Conservation (phyloP, 768 basidiomycete genomes). For the Amanita molliuscula region DNA sequence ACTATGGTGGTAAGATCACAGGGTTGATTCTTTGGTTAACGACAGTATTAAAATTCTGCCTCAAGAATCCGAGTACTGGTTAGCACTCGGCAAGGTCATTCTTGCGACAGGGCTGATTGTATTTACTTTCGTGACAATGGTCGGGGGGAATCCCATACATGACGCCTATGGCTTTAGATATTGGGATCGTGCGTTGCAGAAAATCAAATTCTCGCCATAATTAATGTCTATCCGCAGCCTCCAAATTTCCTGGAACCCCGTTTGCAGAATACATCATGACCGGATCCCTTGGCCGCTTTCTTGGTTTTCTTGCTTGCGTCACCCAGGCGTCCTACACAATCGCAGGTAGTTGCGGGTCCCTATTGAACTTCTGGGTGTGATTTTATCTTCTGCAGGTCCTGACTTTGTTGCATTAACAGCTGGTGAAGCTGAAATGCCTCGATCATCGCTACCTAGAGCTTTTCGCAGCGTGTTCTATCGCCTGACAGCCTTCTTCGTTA, state of each 20-base stretch:
- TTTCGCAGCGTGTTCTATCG: slow-evolving; percentile 74
- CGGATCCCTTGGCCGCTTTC: slow-evolving; percentile 47
- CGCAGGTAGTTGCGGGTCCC: slow-evolving; percentile 26
- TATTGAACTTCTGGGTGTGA: not conserved
- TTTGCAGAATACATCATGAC: slow-evolving; percentile 45
- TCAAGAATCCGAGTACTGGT: slow-evolving; percentile 44
- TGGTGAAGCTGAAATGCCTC: slow-evolving; percentile 63
- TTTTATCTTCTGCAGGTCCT: slow-evolving; percentile 21
- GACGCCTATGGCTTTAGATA: slow-evolving; percentile 46
- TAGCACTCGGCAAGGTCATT: slow-evolving; percentile 39
- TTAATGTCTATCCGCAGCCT: slow-evolving; percentile 17
- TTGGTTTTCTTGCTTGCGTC: slow-evolving; percentile 54
- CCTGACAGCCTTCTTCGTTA: slow-evolving; percentile 67
- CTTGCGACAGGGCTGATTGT: slow-evolving; percentile 36
- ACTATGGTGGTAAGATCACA: slow-evolving; percentile 31
- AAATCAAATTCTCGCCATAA: not conserved
- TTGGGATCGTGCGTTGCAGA: slow-evolving; percentile 33
- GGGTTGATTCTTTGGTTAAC: not conserved
- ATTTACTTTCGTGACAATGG: slow-evolving; percentile 52
- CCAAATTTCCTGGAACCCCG: slow-evolving; percentile 37
- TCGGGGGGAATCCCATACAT: slow-evolving; percentile 45
- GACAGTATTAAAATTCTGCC: not conserved
- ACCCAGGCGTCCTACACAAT: slow-evolving; percentile 55
- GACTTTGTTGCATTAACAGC: slow-evolving; percentile 52
- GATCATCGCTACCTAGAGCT: slow-evolving; percentile 59